Evolutionary conservation across 1,284 basidiomycete species (phyloP).

Genomic region (Trichosporon ovoides): DNA sequence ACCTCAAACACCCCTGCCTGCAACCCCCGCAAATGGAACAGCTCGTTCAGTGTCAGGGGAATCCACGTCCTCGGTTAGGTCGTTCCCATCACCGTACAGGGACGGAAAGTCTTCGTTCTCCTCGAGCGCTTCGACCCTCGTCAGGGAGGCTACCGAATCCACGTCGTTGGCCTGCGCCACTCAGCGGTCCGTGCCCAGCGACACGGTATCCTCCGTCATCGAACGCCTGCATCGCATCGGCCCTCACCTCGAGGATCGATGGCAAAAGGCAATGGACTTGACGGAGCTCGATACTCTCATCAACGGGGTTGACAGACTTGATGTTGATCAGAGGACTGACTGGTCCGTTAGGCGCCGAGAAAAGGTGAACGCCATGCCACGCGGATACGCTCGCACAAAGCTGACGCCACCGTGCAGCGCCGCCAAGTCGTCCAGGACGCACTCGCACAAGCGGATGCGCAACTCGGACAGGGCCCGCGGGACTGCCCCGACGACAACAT

Average conservation of each 20-base stretch:
- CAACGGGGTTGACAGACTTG: neutral
- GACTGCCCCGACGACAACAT: constrained; percentile 23
- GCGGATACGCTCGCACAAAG: neutral
- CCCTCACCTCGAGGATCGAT: constrained; percentile 75
- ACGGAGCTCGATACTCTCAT: constrained; percentile 20
- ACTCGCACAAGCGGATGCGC: neutral
- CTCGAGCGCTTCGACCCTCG: constrained; percentile 2
- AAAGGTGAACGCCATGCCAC: neutral
- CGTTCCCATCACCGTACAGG: neutral
- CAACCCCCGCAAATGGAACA: neutral
- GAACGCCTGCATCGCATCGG: constrained; percentile 74
- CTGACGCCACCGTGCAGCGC: constrained; percentile 1
- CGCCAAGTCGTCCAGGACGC: neutral
- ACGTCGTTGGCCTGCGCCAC: neutral
- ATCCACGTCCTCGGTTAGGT: neutral
- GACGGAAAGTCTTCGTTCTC: neutral
- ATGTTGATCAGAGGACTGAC: neutral
- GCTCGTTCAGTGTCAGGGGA: neutral
- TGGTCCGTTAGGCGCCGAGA: neutral
- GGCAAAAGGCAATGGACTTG: constrained; percentile 24
- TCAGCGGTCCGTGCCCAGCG: constrained; percentile 48
- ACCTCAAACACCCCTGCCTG: constrained; percentile 8
- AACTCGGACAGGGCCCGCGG: neutral
- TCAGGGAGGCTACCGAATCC: neutral
- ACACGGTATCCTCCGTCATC: constrained; percentile 74